Evolutionary conservation across 106 monocot species (phyloP), one percentile per base, ranked within the genome.

Genomic region (Allium sativum): DNA sequence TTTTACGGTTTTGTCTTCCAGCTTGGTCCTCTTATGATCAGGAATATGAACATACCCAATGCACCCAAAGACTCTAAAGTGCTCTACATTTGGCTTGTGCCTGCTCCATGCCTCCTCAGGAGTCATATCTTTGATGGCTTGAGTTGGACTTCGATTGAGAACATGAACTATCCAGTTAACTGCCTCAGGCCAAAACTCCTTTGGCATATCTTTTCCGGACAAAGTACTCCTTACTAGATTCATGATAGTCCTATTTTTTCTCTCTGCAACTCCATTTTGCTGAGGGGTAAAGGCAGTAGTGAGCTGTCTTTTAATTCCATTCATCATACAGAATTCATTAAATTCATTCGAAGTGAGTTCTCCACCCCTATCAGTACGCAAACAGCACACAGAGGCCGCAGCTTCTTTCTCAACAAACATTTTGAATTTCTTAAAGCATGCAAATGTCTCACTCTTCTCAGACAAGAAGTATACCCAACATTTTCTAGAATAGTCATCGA

Each of bases 171-270:
- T 10, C 42, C 45, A 48, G 22, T 10, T 44, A 12, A 21, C 48
- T 12, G 19, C 18, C 51, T 64, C 1, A 12, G 21, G 15, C 64
- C 48, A 64, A 21, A 64, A 50, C 19, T 12, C 15, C 6, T 64
- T 50, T 9, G 48, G 21, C 18, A 64, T 7, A 50, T 21, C 21
- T 22, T 64, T 64, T 4, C 9, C 64, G 14, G 31, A 21, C 22
- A 64, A 21, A 11, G 31, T 48, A 10, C 22, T 12, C 13, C 47
- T 7, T 6, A 43, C 48, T 13, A 64, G 10, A 9, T 20, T 12
- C 19, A 64, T 64, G 15, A 64, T 48, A 13, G 48, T 62, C 4
- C 62, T 6, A 15, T 62, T 62, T 14, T 62, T 62, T 1, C 62
- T 18, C 12, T 64, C 64, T 48, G 48, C n/a, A 7, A 50, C 11